Evolutionary conservation across 1,284 basidiomycete species (phyloP), one percentile per base, ranked within the genome.

Genomic region (Coniferiporia sulphurascens): DNA sequence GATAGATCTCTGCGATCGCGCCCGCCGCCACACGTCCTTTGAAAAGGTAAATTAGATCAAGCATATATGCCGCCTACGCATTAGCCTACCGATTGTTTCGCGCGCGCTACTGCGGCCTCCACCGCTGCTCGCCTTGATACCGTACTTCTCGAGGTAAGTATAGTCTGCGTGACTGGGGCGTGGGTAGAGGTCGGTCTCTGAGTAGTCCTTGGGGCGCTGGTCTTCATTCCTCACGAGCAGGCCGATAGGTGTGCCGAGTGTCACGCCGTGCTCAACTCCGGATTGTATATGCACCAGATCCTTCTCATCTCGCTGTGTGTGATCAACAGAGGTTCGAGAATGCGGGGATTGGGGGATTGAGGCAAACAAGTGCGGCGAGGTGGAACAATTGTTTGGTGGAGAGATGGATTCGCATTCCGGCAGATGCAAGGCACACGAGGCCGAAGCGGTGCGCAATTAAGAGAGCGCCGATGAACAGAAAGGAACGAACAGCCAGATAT

Each of bases 61-160:
- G 6, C 1, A 17, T 52, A 46, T 13, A 55, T 7, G 15, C 48
- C 45, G 54, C 48, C 27, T 32, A 54, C 8, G 8, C 19, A 4
- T 9, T 17, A 55, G 62, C 77, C 43, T 65, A 89, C 94, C 97
- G 66, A 99, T 96, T 17, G 97, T 99, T 77, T 99, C 97, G 43
- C 97, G 85, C 17, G 97, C 97, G 68, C 89, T 92, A 68, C 91
- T 93, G 27, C 97, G 81, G 1, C 97, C 97, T 46, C 97, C 97
- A 46, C 97, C 97, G 62, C 89, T 93, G 78, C 91, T 95, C 1
- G 97, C 96, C 78, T 99, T 99, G 72, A 99, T 75, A 36, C 93
- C 94, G 73, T 99, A 99, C 72, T 99, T 99, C 68, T 95, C 88
- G 56, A 99, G 85, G 75, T 99, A 99, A 35, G 97, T 99, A 75